Percentiles rank a stretch among this genome's conserved stretches.
Evolutionary conservation across 2,329 filamentous ascomycete genomes (phyloP).

Genomic region (Fusarium foetens): DNA sequence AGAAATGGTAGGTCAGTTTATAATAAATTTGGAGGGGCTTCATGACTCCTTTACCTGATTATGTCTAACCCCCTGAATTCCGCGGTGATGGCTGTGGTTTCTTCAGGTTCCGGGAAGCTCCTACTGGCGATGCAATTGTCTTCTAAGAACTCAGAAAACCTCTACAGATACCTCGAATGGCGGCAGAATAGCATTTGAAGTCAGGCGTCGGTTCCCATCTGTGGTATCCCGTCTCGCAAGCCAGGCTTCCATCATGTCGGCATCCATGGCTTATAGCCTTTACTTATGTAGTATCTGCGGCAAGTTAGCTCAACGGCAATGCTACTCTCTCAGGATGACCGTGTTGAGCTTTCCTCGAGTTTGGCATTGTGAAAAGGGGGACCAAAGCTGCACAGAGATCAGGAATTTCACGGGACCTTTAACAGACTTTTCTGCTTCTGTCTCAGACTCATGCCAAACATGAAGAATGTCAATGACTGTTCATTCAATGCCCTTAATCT

Average conservation of each 20-base stretch:
- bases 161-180: neutral
- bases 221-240: neutral
- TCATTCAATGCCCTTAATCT: neutral
- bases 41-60: neutral
- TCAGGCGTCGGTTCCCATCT: neutral
- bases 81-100: neutral
- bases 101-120: neutral
- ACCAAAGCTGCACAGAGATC: too few species aligned
- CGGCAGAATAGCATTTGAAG: neutral
- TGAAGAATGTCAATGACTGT: too few species aligned
- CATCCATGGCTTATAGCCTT: too few species aligned
- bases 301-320: too few species aligned
- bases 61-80: neutral
- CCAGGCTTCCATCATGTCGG: neutral
- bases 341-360: too few species aligned
- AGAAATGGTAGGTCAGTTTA: neutral
- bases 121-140: neutral
- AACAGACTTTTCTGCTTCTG: too few species aligned
- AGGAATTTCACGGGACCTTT: too few species aligned
- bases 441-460: too few species aligned
- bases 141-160: neutral
- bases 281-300: too few species aligned
- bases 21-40: too few species aligned
- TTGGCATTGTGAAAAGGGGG: too few species aligned
- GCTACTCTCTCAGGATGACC: too few species aligned